Conservation (phyloP, 768 basidiomycete genomes). For the Vishniacozyma victoriae region DNA sequence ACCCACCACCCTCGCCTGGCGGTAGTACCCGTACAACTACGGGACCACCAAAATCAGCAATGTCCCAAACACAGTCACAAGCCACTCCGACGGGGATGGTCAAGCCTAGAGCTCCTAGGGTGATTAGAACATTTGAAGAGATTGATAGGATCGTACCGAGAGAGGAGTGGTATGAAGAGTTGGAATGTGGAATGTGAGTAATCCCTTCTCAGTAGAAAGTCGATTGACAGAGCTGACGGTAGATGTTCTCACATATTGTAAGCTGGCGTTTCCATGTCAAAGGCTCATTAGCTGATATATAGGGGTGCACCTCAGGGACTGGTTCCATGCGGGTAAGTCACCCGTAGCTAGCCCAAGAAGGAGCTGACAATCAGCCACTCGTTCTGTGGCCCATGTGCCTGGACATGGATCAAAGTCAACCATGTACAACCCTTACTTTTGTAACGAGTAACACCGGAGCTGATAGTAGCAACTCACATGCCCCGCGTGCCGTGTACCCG, state of each 20-base stretch:
- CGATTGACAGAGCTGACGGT: background rate
- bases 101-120: no score
- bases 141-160: conserved; percentile 16
- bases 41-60: no score
- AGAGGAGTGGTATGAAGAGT: conserved; percentile 40
- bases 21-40: no score
- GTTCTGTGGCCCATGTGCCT: conserved; percentile 37
- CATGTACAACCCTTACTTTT: conserved; percentile 12
- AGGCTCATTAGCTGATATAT: background rate
- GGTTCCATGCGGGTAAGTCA: conserved; percentile 39
- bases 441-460: background rate
- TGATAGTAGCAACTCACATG: conserved; percentile 29
- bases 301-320: conserved; percentile 32
- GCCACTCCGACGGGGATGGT: no score
- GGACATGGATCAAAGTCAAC: conserved; percentile 35
- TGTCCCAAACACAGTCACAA: no score
- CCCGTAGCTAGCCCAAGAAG: background rate
- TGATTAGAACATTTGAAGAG: conserved; percentile 36
- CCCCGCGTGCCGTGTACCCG: conserved; percentile 31
- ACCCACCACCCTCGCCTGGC: no score
- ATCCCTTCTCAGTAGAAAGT: background rate
- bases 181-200: conserved; percentile 40
- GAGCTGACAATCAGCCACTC: conserved; percentile 18
- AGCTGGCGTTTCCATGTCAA: no score
- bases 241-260: conserved; percentile 38